Evolutionary conservation across 805 yeast genomes (phyloP), one percentile per base, ranked within the genome.

Genomic region (Lachancea kluyveri): DNA sequence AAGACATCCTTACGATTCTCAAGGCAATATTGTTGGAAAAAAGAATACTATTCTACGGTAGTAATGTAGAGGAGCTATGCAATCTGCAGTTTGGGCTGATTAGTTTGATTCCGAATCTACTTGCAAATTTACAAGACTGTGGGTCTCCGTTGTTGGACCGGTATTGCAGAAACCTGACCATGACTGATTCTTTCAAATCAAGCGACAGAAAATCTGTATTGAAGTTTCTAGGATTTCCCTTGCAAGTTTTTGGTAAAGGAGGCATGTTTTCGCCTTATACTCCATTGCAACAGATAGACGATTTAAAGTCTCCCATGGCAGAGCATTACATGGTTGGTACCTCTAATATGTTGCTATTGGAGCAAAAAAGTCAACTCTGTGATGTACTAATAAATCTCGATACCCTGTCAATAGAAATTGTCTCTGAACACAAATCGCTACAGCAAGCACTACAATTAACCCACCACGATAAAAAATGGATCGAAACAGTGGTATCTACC

Each of bases 251-350:
- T 58, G 86, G 86, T 30, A 72, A 74, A 43, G 94, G 94, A 26
- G 87, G 94, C 1, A 68, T 90, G 38, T 88, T 94, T 67, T 79
- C 81, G 45, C 97, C 98, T 2, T 92, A 90, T 59, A 68, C 88
- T n/a, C 94, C 97, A 0, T 62, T 92, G 34, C 98, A 90, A 55
- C 97, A 90, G 51, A 62, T 90, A 35, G 82, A 81, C 31, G 87
- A 82, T 44, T 64, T 92, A 31, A 65, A 64, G 19, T 67, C 70
- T 13, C 61, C 64, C 1, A 70, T 68, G 30, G 70, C 88, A 0
- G 62, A 68, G 21, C 76, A 77, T 51, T 92, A 75, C 43, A 61
- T 84, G 50, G 71, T 85, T 29, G 98, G 98, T 1, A 79, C 94
- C 24, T 87, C 96, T 4, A 92, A 92, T 59, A 77, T 88, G 24